A percentile compares a stretch with the other conserved stretches of the same genome.
Evolutionary conservation across 176 grass and related monocot species (phyloP).

Genomic region (Themeda triandra): DNA sequence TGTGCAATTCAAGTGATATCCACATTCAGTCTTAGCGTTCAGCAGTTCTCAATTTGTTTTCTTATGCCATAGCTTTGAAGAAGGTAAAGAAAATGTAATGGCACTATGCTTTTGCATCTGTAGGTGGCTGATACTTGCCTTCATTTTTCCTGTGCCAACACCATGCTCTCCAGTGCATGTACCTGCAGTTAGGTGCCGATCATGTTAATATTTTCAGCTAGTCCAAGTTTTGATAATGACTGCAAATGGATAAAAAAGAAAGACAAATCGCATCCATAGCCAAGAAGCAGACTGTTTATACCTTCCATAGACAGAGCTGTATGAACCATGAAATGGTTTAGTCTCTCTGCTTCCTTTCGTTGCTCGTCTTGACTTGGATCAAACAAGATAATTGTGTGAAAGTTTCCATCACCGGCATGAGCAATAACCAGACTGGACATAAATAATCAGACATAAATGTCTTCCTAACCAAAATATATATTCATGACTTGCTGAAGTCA

Average conservation of each 20-base stretch:
- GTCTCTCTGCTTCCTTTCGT: constrained; percentile 67
- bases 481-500: constrained; percentile 17
- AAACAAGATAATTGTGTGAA: constrained; percentile 97
- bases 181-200: constrained; percentile 38
- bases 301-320: constrained; percentile 96
- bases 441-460: constrained; percentile 30
- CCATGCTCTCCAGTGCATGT: constrained; percentile 98
- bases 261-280: background rate
- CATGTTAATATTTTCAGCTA: background rate
- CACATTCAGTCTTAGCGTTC: background rate
- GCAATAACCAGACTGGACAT: constrained; percentile 70
- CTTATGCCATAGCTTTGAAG: background rate
- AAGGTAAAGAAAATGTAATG: background rate
- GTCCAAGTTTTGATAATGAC: background rate
- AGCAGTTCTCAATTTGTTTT: background rate
- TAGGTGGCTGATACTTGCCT: constrained; percentile 48
- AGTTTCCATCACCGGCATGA: constrained; percentile 98
- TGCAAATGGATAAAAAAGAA: background rate
- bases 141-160: constrained; percentile 98
- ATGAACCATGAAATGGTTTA: constrained; percentile 98
- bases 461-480: background rate
- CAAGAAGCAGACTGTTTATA: background rate
- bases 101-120: background rate
- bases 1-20: background rate
- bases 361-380: constrained; percentile 75